A percentile compares a stretch with the other conserved stretches of the same genome.
phyloP scores from a whole-genome alignment of 768 basidiomycete genomes.

The Lyophyllum decastes region DNA sequence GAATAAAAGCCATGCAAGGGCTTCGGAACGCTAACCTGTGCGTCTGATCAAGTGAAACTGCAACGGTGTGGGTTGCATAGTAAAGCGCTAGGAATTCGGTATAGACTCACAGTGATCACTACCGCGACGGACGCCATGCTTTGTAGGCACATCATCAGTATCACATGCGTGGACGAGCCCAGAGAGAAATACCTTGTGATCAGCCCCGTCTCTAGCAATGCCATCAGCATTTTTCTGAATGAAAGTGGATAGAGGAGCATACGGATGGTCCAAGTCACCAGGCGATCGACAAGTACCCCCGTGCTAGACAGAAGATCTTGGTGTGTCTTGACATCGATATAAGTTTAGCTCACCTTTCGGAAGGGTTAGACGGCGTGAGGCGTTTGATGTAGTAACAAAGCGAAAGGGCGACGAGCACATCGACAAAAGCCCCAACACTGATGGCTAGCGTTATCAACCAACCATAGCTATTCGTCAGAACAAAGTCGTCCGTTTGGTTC shows the following conservation, averaged over 20 bases:
- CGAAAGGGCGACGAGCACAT: constrained; percentile 23
- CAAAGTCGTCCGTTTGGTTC: constrained; percentile 21
- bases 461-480: constrained; percentile 17
- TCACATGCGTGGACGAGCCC: too few relatives aligned
- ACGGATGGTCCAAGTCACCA: constrained; percentile 29
- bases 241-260: background rate
- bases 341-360: constrained; percentile 4
- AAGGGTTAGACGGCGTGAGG: constrained; percentile 5
- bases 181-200: constrained; percentile 28
- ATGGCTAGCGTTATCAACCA: constrained; percentile 27
- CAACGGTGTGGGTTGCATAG: background rate
- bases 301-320: constrained; percentile 7
- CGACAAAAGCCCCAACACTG: constrained; percentile 20
- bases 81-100: background rate
- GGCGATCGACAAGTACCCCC: constrained; percentile 18
- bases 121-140: constrained; percentile 25
- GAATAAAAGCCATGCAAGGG: too few relatives aligned
- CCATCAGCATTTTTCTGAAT: background rate
- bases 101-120: constrained; percentile 19
- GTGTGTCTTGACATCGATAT: constrained; percentile 2
- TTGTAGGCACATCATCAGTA: background rate
- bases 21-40: constrained; percentile 9
- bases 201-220: constrained; percentile 21
- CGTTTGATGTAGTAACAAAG: constrained; percentile 22
- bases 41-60: constrained; percentile 25